Conservation (phyloP, 129 eudicot genomes). For the Scalesia atractyloides region DNA sequence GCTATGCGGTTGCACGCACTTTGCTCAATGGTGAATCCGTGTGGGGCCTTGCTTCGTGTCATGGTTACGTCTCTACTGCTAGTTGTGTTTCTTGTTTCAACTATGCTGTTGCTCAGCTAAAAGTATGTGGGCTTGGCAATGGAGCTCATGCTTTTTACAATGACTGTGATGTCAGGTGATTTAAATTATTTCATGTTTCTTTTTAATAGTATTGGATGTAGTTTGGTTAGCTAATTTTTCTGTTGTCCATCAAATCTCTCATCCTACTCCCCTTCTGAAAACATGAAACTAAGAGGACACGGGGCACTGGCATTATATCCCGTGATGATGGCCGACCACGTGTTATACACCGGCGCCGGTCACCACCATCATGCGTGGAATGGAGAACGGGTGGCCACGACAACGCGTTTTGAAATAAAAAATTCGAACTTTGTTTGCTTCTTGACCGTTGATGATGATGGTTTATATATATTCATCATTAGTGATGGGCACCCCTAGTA, state of each 20-base stretch:
- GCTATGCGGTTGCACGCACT: constrained; percentile 37
- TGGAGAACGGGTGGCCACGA: too few species aligned
- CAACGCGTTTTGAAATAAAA: too few species aligned
- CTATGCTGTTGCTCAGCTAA: constrained; percentile 39
- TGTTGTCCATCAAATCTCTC: neutral
- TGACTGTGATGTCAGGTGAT: constrained; percentile 58
- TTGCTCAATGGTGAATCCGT: constrained; percentile 38
- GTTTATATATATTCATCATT: too few species aligned
- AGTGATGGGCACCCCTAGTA: too few species aligned
- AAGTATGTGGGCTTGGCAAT: constrained; percentile 34
- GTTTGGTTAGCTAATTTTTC: neutral
- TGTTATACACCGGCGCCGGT: too few species aligned
- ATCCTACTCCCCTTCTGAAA: too few species aligned
- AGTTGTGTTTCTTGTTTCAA: constrained; percentile 51
- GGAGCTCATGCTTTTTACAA: constrained; percentile 46
- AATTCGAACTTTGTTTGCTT: too few species aligned
- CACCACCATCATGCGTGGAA: too few species aligned
- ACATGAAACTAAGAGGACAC: too few species aligned
- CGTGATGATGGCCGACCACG: too few species aligned
- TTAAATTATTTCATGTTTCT: neutral
- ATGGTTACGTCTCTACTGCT: constrained; percentile 40
- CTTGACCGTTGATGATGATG: too few species aligned
- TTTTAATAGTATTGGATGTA: neutral
- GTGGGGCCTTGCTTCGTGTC: constrained; percentile 48
- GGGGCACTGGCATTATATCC: too few species aligned